Base-by-base conservation (phyloP, 768 basidiomycete genomes). In the Mycena chlorophos region DNA sequence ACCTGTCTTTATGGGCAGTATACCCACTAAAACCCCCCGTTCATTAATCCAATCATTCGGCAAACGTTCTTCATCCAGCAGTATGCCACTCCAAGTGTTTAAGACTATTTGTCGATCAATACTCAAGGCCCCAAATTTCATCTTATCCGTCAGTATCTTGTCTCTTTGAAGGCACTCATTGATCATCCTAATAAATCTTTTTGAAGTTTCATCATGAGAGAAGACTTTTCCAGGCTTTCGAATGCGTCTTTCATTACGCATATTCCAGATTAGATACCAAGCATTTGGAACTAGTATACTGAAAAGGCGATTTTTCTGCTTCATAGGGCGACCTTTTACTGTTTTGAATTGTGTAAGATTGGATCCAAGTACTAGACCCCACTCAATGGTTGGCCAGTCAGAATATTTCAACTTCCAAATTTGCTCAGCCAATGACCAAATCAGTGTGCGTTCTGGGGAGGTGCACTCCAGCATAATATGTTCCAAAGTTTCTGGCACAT, bases 391-490 rank as follows among this genome's bases (percentile, higher is more conserved):
- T 29, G 52, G 52, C 52, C 42, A 53, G 20, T 22, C 4, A 20
- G 16, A 1, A 26, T 40, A 53, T 17, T 48, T 49, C 17, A 29
- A 14, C 10, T 14, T 17, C 49, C 54, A 57, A 2, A 63, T 31
- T 2, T 14, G 22, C 12, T 20, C 12, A 0, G 38, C 39, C 3
- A 64, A 47, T 17, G 12, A 0, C 65, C 62, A 60, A 2, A 62
- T 20, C 17, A 42, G 2, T 14, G 4, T 6, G 13, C 34, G 12
- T 1, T 45, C 58, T 5, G 49, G 37, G 2, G 53, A 31, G 1
- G 29, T 8, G 26, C 66, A 68, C 0, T 58, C 28, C 0, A 51
- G 45, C 45, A 65, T 38, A 25, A 51, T 51, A 34, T 51, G 49
- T 19, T 51, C 49, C 5, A 51, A 20, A 0, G 61, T 54, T 4